Base-by-base conservation (phyloP, 2,329 filamentous ascomycete species). In the Tolypocladium sp. region DNA sequence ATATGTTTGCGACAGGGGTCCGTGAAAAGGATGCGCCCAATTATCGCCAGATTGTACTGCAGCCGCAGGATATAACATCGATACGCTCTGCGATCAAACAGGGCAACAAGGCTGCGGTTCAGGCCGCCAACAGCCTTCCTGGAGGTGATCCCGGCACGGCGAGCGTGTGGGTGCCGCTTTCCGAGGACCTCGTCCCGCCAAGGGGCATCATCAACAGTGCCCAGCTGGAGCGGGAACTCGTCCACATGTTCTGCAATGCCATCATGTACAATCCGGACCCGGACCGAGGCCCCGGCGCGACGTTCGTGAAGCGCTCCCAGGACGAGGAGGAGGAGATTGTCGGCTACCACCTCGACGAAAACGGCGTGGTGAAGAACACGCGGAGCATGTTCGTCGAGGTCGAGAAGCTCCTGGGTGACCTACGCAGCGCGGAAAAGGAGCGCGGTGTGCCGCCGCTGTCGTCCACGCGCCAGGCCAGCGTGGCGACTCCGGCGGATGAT, bases 231-330 rank as follows among this genome's bases (percentile, higher is more conserved):
- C 91, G 92, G 64, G 93, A 97, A 71, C 78, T 97, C 13, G 91
- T 95, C 66, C 90, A 95, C 67, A 97, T 97, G 90, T 96, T 97
- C 72, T 91, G 92, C 65, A 97, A 97, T 68, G 93, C 94, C 22
- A 89, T 97, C 73, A 97, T 99, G 94, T 99, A 96, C 78, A 97
- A 97, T 67, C 87, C 90, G 0, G 91, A 96, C 62, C 86, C 88
- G 0, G 80, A 89, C 64, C 83, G 87, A 33, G 88, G 89, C 0
- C 85, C 88, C 12, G 88, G 88, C 0, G 77, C 81, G 2, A 76
- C 80, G 0, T 89, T 92, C 63, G 71, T 83, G 66, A 74, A 76
- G 59, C 68, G 75, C 46, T 68, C 75, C 49, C 68, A 70, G 66
- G 76, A 73, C 51, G 79, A 78, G 61, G 71, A 79, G 64, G 69